A percentile compares a stretch with the other conserved stretches of the same genome.
These are phyloP conservation scores for Thozetella sp. DNA, from an alignment of 495 filamentous ascomycete genomes.

Conservation along the genomic window DNA sequence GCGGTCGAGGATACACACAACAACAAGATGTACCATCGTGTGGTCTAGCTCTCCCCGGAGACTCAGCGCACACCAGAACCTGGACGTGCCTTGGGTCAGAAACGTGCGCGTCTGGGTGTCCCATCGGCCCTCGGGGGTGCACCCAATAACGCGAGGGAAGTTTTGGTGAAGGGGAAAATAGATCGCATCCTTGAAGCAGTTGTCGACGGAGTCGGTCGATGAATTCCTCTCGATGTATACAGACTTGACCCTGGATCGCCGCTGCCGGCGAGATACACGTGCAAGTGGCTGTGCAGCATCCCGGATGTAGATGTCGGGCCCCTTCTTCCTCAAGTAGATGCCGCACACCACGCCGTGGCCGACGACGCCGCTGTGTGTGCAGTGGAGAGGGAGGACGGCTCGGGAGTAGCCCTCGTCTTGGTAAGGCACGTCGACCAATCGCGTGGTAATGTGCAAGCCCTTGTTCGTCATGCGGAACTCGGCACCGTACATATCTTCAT, in stretches of 20 bases:
- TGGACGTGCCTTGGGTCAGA: background rate
- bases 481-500: background rate
- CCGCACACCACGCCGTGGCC: background rate
- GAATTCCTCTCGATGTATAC: background rate
- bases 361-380: background rate
- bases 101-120: background rate
- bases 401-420: background rate
- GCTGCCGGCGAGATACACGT: background rate
- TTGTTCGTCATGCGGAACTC: background rate
- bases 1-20: background rate
- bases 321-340: background rate
- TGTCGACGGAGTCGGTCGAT: background rate
- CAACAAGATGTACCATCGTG: background rate
- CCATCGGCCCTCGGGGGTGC: background rate
- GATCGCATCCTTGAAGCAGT: background rate
- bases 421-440: background rate
- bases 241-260: background rate
- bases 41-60: background rate
- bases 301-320: background rate
- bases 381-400: background rate
- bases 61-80: background rate
- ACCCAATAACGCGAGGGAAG: background rate
- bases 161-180: background rate
- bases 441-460: background rate
- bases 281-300: background rate